Base-by-base conservation (phyloP, 148 eudicot species). In the Rhododendron williamsianum region DNA sequence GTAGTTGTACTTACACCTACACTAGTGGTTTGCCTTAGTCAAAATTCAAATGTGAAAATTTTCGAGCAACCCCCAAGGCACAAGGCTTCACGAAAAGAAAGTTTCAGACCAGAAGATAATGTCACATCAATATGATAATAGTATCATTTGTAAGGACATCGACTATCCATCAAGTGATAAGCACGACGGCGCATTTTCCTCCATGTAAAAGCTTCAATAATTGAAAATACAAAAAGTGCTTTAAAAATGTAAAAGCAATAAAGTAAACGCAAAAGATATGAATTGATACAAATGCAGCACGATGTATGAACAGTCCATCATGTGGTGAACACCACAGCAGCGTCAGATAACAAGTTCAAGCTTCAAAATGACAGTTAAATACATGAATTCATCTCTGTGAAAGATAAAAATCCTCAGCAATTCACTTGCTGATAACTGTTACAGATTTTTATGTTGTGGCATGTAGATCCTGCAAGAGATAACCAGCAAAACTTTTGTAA, bases 391-490 rank as follows among this genome's bases (percentile, higher is more conserved):
- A 19, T 71, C 6, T 18, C 67, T 33, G 11, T 51, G 4, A 4
- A 72, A 23, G 6, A 21, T 51, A 76, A 56, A n/a, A 76, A 30
- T 54, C 81, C 49, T 9, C 38, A 58, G 13, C 23, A 6, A 41
- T 38, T 6, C n/a, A n/a, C 45, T 67, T 6, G 5, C 51, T 41
- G 23, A n/a, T 4, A n/a, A 58, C 71, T 58, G 27, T 38, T 33
- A 23, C 1, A 33, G 16, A 7, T 45, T 56, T 25, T 80, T 15
- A 10, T 46, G 56, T 23, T 45, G 19, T 46, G 56, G 81, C 16
- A 45, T 76, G n/a, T 30, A 84, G 35, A 76, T 36, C 63, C 81
- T 84, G 60, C 82, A 65, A 84, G 77, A 78, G 19, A 69, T 25
- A 35, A 9, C 23, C 38, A 16, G 45, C 56, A 13, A 85, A 25